phyloP scores from a whole-genome alignment of 169 alveolate genomes.

The Plasmodium gallinaceum region DNA sequence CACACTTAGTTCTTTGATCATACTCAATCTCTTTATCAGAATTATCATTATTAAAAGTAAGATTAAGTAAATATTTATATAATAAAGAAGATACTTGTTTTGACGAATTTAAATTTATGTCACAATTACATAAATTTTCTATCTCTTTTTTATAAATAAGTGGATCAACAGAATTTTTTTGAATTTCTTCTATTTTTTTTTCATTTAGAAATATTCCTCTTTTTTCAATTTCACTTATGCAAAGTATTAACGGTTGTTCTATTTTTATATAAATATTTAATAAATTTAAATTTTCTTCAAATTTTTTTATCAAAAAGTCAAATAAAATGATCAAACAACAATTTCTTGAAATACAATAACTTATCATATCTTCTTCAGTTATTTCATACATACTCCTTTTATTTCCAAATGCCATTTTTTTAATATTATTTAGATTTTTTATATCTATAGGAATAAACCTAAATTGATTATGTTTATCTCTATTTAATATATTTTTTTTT shows the following conservation, averaged over 20 bases:
- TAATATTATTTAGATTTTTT: slow-evolving; percentile 19
- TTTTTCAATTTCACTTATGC: slow-evolving; percentile 69
- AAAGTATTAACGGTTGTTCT: slow-evolving; percentile 67
- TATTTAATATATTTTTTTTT: slow-evolving; percentile 2
- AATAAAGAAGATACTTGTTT: slow-evolving; percentile 71
- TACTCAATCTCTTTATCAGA: slow-evolving; percentile 6
- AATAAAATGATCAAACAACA: slow-evolving; percentile 38
- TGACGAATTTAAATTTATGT: slow-evolving; percentile 73
- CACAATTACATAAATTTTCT: slow-evolving; percentile 43
- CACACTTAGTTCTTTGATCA: not conserved
- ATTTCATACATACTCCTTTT: slow-evolving; percentile 63
- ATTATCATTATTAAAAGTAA: not conserved
- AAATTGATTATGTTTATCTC: slow-evolving; percentile 12
- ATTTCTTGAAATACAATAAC: slow-evolving; percentile 51
- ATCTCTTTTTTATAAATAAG: slow-evolving; percentile 53
- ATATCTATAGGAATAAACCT: slow-evolving; percentile 25
- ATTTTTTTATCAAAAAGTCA: slow-evolving; percentile 23
- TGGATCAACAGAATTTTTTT: slow-evolving; percentile 55
- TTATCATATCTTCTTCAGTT: slow-evolving; percentile 69
- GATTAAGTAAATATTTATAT: slow-evolving; percentile 17
- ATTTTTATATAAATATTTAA: slow-evolving; percentile 46
- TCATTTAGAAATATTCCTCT: slow-evolving; percentile 62
- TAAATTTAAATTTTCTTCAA: slow-evolving; percentile 22
- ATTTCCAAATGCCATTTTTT: slow-evolving; percentile 67
- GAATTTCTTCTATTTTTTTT: slow-evolving; percentile 66